Evolutionary conservation across 2,329 filamentous ascomycete species (phyloP), one percentile per base, ranked within the genome.

Genomic region (Dothideomycetes sp.): DNA sequence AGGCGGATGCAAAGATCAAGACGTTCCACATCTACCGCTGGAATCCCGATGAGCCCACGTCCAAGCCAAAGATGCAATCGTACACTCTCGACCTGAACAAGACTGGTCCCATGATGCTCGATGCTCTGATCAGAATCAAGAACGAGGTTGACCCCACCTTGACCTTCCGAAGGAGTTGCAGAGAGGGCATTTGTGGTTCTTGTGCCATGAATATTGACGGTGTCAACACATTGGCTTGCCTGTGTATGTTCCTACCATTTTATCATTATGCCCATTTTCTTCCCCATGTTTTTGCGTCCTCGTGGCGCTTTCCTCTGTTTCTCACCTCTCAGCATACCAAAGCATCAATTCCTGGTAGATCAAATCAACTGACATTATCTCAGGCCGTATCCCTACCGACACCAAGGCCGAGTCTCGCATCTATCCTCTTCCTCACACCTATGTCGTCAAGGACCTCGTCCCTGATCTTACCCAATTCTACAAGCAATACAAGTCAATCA

Each of bases 151-250:
- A 98, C 65, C 87, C 91, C 37, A 96, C 91, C 34, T 68, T 98
- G 57, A 96, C 91, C 40, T 98, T 98, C 75, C 78, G 91, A 61
- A 70, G 91, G 64, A 93, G 84, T 65, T 98, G 91, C 70, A 76
- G 91, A 68, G 91, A 98, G 75, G 91, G 91, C 53, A 98, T 98
- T 58, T 98, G 91, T 61, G 91, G 91, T 52, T 94, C 85, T 65
- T 98, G 91, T 63, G 91, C 91, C 51, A 98, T 98, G 91, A 98
- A 98, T 74, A 96, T 98, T 63, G 93, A 96, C 64, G 91, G 91
- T 63, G 84, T 93, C 57, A 98, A 98, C 72, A 98, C 91, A 42
- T 69, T 98, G 56, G 91, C 91, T 52, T 98, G 91, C 68, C 70
- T 98, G 60, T 98, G 91, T 94, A 84, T 54, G 83, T 79, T 5